These are phyloP conservation scores for Brachypodium distachyon DNA, from an alignment of 202 grass and related monocot species.

Conservation along the genomic window DNA sequence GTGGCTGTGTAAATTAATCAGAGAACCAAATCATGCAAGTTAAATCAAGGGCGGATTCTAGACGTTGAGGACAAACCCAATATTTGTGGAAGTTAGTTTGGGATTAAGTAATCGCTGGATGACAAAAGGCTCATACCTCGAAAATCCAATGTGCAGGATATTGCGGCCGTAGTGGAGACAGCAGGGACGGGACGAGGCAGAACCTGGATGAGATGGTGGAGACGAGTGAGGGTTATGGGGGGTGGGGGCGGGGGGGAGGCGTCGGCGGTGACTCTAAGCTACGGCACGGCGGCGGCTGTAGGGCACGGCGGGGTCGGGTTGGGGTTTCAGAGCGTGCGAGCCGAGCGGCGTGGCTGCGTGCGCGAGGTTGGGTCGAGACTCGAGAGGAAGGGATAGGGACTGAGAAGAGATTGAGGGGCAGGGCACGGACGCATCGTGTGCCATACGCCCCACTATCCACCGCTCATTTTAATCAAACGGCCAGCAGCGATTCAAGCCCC, in stretches of 20 bases:
- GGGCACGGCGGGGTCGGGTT: background rate
- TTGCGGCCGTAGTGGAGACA: background rate
- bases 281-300: background rate
- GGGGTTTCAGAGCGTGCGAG: background rate
- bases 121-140: background rate
- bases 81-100: background rate
- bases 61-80: background rate
- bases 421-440: too few relatives aligned
- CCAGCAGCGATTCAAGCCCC: too few relatives aligned
- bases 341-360: constrained; percentile 1
- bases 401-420: too few relatives aligned
- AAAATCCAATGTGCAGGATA: background rate
- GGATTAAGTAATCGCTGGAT: background rate
- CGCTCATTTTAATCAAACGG: too few relatives aligned
- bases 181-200: background rate
- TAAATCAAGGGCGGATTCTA: background rate
- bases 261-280: background rate
- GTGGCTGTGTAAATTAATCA: constrained; percentile 16
- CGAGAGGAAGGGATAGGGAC: constrained; percentile 3
- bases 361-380: too few relatives aligned
- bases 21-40: background rate
- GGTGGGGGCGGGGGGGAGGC: background rate
- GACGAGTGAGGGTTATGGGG: background rate
- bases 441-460: too few relatives aligned
- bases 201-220: background rate